phyloP scores from a whole-genome alignment of 2,329 filamentous ascomycete genomes.

The Colletotrichum tropicale region DNA sequence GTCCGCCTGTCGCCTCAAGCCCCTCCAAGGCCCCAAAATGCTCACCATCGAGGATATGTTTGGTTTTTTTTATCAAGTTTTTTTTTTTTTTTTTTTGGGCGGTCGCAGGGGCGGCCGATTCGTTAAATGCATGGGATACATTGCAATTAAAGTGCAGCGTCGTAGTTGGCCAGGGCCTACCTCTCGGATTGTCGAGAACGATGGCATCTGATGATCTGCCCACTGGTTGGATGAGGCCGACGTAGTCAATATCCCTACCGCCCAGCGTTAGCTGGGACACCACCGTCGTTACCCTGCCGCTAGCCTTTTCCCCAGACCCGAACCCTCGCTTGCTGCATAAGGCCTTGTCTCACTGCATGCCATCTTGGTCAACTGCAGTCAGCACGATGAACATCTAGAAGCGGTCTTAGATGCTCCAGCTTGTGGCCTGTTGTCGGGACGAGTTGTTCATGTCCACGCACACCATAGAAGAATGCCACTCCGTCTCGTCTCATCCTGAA shows the following conservation, averaged over 20 bases:
- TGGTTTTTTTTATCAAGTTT: not conserved
- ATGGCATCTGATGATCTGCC: not conserved
- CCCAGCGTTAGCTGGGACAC: not conserved
- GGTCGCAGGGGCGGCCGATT: not conserved
- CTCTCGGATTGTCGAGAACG: not conserved
- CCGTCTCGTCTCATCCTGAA: not conserved
- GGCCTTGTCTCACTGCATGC: not conserved
- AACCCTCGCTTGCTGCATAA: not conserved
- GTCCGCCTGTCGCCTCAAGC: not conserved
- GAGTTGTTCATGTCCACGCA: not conserved
- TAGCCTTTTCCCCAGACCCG: not conserved
- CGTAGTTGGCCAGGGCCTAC: not conserved
- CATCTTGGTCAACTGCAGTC: not conserved
- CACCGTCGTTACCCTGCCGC: not conserved
- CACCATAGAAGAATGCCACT: not conserved
- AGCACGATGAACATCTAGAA: not conserved
- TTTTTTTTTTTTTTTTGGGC: not conserved
- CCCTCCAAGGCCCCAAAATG: not conserved
- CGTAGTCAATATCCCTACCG: not conserved
- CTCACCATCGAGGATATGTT: not conserved
- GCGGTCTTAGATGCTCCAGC: not conserved
- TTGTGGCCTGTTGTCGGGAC: not conserved
- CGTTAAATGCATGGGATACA: not conserved
- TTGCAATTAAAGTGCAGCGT: not conserved
- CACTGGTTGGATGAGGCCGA: not conserved